These are phyloP conservation scores for Agrostemma githago DNA, from an alignment of 148 eudicot genomes.

Conservation along the genomic window DNA sequence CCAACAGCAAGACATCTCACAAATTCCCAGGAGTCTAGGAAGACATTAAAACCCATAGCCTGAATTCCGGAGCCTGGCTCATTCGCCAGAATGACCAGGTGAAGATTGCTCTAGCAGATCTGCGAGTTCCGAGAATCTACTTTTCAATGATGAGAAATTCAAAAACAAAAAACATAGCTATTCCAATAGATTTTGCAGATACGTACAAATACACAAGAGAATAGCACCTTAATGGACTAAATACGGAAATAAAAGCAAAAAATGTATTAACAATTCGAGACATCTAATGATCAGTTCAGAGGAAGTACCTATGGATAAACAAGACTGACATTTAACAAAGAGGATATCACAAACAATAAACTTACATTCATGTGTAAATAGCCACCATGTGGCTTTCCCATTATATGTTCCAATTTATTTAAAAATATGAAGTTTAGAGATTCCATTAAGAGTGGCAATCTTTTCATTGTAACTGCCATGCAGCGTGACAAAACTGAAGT, in stretches of 20 bases:
- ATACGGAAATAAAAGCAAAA: not conserved
- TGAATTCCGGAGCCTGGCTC: conserved; percentile 58
- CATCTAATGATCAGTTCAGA: too few relatives aligned
- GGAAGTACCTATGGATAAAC: not conserved
- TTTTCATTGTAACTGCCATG: not conserved
- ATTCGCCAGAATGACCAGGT: conserved; percentile 52
- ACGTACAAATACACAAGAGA: not conserved
- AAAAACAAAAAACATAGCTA: conserved; percentile 15
- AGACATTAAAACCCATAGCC: conserved; percentile 47
- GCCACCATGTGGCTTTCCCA: not conserved
- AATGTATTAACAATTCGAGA: not conserved
- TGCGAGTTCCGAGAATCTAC: conserved; percentile 71
- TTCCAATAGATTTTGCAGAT: conserved; percentile 1
- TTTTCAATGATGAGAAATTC: conserved; percentile 38
- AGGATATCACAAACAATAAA: not conserved
- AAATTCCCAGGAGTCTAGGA: conserved; percentile 37
- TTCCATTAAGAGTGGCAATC: not conserved
- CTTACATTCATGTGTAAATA: not conserved
- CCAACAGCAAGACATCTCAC: conserved; percentile 35
- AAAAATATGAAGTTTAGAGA: not conserved
- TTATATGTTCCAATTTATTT: not conserved
- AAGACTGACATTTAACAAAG: not conserved
- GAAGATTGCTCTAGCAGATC: conserved; percentile 62
- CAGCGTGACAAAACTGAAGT: not conserved
- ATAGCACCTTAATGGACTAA: not conserved